Percentiles rank a stretch among this genome's conserved stretches.
phyloP scores from a whole-genome alignment of 345 rosid genomes.

The Cardamine occulta region DNA sequence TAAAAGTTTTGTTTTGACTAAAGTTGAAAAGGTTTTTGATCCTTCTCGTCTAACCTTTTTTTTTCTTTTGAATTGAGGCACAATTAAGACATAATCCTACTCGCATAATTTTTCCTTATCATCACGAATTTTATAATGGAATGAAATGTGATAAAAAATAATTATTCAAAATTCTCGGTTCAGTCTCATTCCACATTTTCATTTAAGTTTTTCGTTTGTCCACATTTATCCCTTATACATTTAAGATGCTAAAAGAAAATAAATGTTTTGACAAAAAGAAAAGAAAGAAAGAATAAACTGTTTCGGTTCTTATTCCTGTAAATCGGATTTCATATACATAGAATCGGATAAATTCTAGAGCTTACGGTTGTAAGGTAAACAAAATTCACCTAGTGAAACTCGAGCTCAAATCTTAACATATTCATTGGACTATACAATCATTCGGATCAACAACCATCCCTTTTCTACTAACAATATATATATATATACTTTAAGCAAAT shows the following conservation, averaged over 20 bases:
- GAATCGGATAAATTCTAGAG: not conserved
- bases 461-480: not conserved
- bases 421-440: constrained; percentile 12
- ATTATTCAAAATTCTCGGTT: not conserved
- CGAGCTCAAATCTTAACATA: not conserved
- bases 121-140: not conserved
- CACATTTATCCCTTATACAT: not conserved
- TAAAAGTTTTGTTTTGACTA: not conserved
- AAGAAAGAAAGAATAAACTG: too few species aligned
- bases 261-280: too few species aligned
- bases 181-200: not conserved
- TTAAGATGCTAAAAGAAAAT: not conserved
- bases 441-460: constrained; percentile 9
- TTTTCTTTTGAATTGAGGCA: not conserved
- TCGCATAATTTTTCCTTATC: not conserved
- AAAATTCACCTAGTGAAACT: not conserved
- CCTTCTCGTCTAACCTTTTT: not conserved
- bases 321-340: not conserved
- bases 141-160: not conserved
- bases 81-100: not conserved
- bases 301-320: too few species aligned
- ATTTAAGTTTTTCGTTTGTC: not conserved
- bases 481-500: not conserved
- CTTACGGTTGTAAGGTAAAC: not conserved
- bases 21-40: not conserved